These are phyloP conservation scores for Neodidymelliopsis sp. DNA, from an alignment of 2,329 filamentous ascomycete genomes.

Conservation along the genomic window DNA sequence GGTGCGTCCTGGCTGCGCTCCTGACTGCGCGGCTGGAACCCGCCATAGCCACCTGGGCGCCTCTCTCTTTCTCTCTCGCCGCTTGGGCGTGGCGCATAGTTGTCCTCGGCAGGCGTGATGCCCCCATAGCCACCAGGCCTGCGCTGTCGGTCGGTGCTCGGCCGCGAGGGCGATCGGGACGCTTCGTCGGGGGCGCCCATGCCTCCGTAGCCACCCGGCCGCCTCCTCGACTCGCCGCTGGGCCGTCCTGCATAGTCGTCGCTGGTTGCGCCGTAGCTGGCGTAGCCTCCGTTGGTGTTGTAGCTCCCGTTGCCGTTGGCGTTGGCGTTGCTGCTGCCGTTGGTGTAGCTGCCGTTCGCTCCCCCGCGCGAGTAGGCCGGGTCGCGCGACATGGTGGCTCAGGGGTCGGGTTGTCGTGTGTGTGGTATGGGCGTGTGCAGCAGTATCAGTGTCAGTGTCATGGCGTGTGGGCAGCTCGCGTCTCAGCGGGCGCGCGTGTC, in stretches of 20 bases:
- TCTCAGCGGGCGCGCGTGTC: slow-evolving; percentile 15
- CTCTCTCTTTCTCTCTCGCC: slow-evolving; percentile 34
- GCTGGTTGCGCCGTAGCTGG: slow-evolving; percentile 28
- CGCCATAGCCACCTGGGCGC: slow-evolving; percentile 35
- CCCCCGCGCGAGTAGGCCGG: slow-evolving; percentile 43
- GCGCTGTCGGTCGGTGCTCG: slow-evolving; percentile 38
- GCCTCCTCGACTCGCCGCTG: slow-evolving; percentile 40
- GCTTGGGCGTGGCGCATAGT: slow-evolving; percentile 28
- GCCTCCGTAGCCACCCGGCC: slow-evolving; percentile 43
- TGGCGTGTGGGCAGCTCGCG: slow-evolving; percentile 17
- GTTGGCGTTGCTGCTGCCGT: slow-evolving; percentile 47
- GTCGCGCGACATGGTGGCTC: slow-evolving; percentile 46
- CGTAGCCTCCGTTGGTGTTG: slow-evolving; percentile 29
- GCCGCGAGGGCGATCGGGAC: slow-evolving; percentile 24
- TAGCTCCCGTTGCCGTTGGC: slow-evolving; percentile 44
- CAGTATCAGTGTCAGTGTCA: slow-evolving; percentile 8
- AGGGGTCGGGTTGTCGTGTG: slow-evolving; percentile 15
- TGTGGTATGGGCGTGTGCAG: slow-evolving; percentile 8
- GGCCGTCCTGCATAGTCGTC: slow-evolving; percentile 27
- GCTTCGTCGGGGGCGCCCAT: slow-evolving; percentile 29
- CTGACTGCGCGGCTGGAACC: slow-evolving; percentile 34
- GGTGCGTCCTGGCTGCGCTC: slow-evolving; percentile 38
- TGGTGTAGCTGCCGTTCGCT: slow-evolving; percentile 49
- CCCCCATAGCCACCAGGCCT: slow-evolving; percentile 36
- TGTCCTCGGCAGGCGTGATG: slow-evolving; percentile 39